A percentile compares a stretch with the other conserved stretches of the same genome.
Evolutionary conservation across 2,329 filamentous ascomycete species (phyloP).

Genomic region (Arthrobotrys megalospora): DNA sequence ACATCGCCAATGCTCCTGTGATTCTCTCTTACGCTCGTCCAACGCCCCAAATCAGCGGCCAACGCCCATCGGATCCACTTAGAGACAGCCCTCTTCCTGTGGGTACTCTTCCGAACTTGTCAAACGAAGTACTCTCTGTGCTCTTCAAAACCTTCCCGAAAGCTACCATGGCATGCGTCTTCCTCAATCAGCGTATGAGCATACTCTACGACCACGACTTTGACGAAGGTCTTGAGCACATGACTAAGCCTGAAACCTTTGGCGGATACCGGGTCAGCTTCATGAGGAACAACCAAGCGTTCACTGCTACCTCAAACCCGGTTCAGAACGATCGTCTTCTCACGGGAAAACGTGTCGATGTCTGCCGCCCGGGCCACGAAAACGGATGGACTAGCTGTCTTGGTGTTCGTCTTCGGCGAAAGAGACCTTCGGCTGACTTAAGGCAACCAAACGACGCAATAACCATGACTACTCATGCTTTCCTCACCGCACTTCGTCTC

Average conservation of each 20-base stretch:
- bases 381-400: slow-evolving; percentile 50
- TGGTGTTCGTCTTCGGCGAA: slow-evolving; percentile 44
- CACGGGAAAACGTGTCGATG: slow-evolving; percentile 52
- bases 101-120: slow-evolving; percentile 44
- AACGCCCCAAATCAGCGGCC: slow-evolving; percentile 48
- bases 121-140: slow-evolving; percentile 36
- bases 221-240: slow-evolving; percentile 53
- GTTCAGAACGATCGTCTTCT: slow-evolving; percentile 43
- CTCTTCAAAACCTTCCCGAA: slow-evolving; percentile 55
- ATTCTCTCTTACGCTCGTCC: slow-evolving; percentile 55
- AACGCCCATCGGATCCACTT: slow-evolving; percentile 47
- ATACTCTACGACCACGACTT: slow-evolving; percentile 59
- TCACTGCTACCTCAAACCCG: slow-evolving; percentile 49
- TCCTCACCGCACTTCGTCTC: slow-evolving; percentile 57
- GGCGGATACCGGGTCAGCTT: slow-evolving; percentile 54
- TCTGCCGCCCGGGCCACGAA: slow-evolving; percentile 37
- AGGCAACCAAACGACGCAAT: slow-evolving; percentile 48
- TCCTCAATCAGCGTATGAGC: slow-evolving; percentile 57
- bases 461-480: slow-evolving; percentile 58
- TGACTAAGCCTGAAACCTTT: slow-evolving; percentile 60
- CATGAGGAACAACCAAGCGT: slow-evolving; percentile 49
- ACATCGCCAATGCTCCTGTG: slow-evolving; percentile 55
- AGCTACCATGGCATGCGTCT: slow-evolving; percentile 45
- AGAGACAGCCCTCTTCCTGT: slow-evolving; percentile 42
- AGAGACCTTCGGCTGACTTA: slow-evolving; percentile 32